Evolutionary conservation across 805 yeast genomes (phyloP).

Genomic region (Zygoascus bituminiphila): DNA sequence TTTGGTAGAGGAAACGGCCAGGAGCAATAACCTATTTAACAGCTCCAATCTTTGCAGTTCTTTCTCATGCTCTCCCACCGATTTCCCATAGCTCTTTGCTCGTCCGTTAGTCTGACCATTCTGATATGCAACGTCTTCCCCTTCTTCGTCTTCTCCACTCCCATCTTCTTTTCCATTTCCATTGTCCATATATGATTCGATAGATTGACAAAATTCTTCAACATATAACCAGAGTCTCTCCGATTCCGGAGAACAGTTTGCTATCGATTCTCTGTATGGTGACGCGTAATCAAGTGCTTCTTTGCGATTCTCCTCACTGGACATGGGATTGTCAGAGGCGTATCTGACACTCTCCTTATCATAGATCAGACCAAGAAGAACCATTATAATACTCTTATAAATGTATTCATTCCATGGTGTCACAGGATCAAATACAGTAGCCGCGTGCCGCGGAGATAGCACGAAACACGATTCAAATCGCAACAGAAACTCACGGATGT

Average conservation of each 20-base stretch:
- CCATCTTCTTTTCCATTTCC: conserved; percentile 5
- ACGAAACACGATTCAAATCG: conserved; percentile 32
- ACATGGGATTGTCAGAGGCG: conserved; percentile 1
- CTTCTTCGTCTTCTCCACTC: not conserved
- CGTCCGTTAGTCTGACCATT: not conserved
- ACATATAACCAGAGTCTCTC: conserved; percentile 27
- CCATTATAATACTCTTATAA: conserved; percentile 27
- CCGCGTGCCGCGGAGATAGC: conserved; percentile 27
- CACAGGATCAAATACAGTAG: conserved; percentile 29
- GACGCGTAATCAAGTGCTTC: not conserved
- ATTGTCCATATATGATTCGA: conserved; percentile 12
- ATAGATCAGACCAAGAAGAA: conserved; percentile 25
- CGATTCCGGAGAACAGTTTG: conserved; percentile 27
- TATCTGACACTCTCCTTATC: not conserved
- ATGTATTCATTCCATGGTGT: conserved; percentile 30
- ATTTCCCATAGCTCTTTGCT: not conserved
- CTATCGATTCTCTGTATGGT: conserved; percentile 20
- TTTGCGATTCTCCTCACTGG: conserved; percentile 4
- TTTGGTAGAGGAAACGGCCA: conserved; percentile 29
- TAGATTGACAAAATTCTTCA: conserved; percentile 18
- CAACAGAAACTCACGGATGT: conserved; percentile 30
- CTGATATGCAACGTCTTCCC: not conserved
- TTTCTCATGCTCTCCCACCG: conserved; percentile 6
- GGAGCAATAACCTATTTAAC: conserved; percentile 22
- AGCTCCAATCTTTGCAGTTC: conserved; percentile 23